Evolutionary conservation across 2,329 filamentous ascomycete species (phyloP).

Genomic region (Colletotrichum lentis): DNA sequence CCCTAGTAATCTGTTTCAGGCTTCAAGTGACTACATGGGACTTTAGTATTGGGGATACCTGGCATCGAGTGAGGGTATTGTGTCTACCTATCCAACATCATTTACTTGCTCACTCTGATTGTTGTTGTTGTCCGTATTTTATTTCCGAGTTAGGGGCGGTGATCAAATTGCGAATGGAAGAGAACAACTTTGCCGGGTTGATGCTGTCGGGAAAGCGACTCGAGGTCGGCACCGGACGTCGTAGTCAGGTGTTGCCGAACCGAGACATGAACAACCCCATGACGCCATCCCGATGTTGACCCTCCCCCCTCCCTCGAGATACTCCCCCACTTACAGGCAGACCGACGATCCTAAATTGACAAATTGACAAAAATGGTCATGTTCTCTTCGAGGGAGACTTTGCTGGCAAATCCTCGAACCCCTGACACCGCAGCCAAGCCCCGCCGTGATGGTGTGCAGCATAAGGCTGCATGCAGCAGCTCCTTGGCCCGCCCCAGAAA

Average conservation of each 20-base stretch:
- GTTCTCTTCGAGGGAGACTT: not conserved
- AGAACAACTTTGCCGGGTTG: not conserved
- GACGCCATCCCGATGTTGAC: constrained; percentile 8
- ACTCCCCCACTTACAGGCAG: not conserved
- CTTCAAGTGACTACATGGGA: too few relatives aligned
- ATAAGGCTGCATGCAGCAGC: constrained; percentile 25
- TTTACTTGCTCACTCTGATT: too few relatives aligned
- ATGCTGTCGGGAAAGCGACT: constrained; percentile 5
- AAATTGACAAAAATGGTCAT: too few relatives aligned
- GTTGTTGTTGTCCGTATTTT: too few relatives aligned
- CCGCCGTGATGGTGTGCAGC: constrained; percentile 25
- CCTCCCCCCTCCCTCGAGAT: not conserved
- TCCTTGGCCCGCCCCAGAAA: not conserved
- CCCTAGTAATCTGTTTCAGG: too few relatives aligned
- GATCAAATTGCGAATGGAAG: too few relatives aligned
- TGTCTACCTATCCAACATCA: too few relatives aligned
- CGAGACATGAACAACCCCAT: constrained; percentile 23
- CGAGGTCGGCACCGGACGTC: constrained; percentile 17
- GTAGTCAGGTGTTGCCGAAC: constrained; percentile 18
- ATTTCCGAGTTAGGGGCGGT: too few relatives aligned
- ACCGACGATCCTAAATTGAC: not conserved
- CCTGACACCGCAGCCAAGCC: not conserved
- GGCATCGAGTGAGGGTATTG: too few relatives aligned
- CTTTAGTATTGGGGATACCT: too few relatives aligned
- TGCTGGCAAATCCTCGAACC: not conserved